Conservation (phyloP, 2,329 filamentous ascomycete genomes). For the Cladophialophora bantiana region DNA sequence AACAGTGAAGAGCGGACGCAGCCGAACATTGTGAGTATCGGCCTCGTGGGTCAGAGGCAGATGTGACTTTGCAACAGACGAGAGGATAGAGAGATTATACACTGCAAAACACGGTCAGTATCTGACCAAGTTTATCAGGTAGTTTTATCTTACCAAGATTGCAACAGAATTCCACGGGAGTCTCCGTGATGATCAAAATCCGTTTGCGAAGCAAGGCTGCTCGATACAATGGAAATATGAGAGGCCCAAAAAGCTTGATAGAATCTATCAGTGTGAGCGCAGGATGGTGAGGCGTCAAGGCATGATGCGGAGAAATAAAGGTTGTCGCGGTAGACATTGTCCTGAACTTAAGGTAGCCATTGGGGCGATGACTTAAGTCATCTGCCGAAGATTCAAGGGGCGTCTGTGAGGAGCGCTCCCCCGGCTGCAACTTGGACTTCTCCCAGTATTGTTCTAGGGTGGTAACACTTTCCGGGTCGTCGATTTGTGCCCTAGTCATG, state of each 20-base stretch:
- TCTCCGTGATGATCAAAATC: constrained; percentile 83
- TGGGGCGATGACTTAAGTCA: constrained; percentile 36
- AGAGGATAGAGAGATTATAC: constrained; percentile 91
- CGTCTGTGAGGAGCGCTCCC: constrained; percentile 56
- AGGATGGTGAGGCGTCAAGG: constrained; percentile 79
- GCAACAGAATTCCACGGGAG: constrained; percentile 83
- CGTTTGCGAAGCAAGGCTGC: constrained; percentile 85
- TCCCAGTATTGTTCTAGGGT: constrained; percentile 84
- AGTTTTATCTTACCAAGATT: constrained; percentile 74
- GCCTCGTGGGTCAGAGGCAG: constrained; percentile 71
- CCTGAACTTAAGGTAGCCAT: constrained; percentile 45
- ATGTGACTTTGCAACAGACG: constrained; percentile 80
- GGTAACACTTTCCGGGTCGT: constrained; percentile 67
- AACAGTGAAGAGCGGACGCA: constrained; percentile 87
- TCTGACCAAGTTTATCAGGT: neutral
- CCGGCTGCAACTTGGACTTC: constrained; percentile 55
- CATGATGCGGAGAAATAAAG: constrained; percentile 57
- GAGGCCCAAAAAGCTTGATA: constrained; percentile 82
- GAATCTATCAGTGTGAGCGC: constrained; percentile 81
- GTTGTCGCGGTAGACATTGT: constrained; percentile 53
- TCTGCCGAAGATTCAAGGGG: constrained; percentile 18
- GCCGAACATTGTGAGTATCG: constrained; percentile 66
- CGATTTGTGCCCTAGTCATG: constrained; percentile 61
- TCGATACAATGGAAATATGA: constrained; percentile 90
- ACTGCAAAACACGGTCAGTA: constrained; percentile 60